A percentile compares a stretch with the other conserved stretches of the same genome.
These are phyloP conservation scores for Bryum argenteum DNA, from an alignment of 225 moss, liverwort and hornwort genomes.

Conservation along the genomic window DNA sequence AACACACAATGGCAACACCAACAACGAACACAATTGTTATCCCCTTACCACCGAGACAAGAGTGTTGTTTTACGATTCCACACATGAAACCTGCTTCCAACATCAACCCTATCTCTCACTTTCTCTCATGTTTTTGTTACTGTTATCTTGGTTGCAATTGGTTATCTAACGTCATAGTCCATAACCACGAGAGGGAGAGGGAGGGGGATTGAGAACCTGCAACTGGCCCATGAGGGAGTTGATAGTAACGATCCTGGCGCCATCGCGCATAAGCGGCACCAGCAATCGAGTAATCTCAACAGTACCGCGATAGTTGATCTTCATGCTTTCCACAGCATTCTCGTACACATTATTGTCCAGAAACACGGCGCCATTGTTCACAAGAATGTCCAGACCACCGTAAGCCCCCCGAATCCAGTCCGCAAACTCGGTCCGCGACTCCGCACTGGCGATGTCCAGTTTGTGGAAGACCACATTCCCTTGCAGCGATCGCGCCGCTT, in stretches of 20 bases:
- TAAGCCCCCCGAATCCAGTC: constrained; percentile 46
- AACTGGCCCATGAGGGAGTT: constrained; percentile 41
- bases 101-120: too few species aligned
- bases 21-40: too few species aligned
- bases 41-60: too few species aligned
- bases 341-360: background rate
- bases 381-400: constrained; percentile 60
- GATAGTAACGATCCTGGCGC: constrained; percentile 48
- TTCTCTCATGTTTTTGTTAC: too few species aligned
- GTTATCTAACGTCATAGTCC: too few species aligned
- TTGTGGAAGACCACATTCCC: constrained; percentile 46
- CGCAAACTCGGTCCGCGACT: constrained; percentile 37
- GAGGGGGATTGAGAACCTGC: constrained; percentile 21
- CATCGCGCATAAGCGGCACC: constrained; percentile 42
- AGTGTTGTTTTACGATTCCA: too few species aligned
- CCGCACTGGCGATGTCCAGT: constrained; percentile 42
- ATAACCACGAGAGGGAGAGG: too few species aligned
- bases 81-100: too few species aligned
- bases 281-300: constrained; percentile 34
- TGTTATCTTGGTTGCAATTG: too few species aligned
- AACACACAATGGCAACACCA: too few species aligned
- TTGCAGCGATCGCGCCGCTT: constrained; percentile 26
- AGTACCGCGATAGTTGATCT: constrained; percentile 45
- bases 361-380: constrained; percentile 60
- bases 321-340: constrained; percentile 29